A percentile compares a stretch with the other conserved stretches of the same genome.
These are phyloP conservation scores for Cyberlindnera petersonii DNA, from an alignment of 805 yeast genomes.

Conservation along the genomic window DNA sequence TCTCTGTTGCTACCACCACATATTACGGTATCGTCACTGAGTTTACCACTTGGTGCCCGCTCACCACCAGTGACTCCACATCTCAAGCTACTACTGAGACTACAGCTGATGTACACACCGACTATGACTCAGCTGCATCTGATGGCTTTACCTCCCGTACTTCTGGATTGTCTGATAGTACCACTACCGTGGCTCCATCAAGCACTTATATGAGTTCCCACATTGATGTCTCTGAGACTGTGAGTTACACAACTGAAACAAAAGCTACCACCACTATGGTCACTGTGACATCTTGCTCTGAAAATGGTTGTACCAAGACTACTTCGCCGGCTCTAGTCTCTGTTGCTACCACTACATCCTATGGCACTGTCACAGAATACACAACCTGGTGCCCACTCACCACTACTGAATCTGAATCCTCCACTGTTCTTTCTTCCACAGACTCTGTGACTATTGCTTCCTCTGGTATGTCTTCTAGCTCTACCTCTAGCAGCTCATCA, in stretches of 20 bases:
- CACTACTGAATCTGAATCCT: not conserved
- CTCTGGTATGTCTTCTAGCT: not conserved
- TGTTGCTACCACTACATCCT: conserved; percentile 31
- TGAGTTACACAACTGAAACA: not conserved
- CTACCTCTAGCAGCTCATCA: not conserved
- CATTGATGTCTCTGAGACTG: not conserved
- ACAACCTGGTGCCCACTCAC: conserved; percentile 26
- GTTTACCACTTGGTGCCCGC: too few relatives aligned
- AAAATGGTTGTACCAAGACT: conserved; percentile 11
- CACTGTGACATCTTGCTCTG: conserved; percentile 18
- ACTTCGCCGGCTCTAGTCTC: conserved; percentile 16
- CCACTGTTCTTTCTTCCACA: not conserved
- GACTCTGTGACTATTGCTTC: not conserved
- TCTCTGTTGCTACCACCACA: too few relatives aligned
- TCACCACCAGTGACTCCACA: too few relatives aligned
- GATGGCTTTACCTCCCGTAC: too few relatives aligned
- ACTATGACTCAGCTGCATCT: too few relatives aligned
- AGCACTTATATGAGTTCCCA: not conserved
- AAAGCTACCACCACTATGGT: conserved; percentile 13
- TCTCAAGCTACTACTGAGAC: too few relatives aligned
- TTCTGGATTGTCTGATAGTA: too few relatives aligned
- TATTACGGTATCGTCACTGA: too few relatives aligned
- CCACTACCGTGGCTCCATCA: too few relatives aligned
- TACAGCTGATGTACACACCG: too few relatives aligned
- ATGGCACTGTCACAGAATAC: conserved; percentile 26